phyloP scores from a whole-genome alignment of 1,284 basidiomycete species.

The Cyathus pygmaeus region DNA sequence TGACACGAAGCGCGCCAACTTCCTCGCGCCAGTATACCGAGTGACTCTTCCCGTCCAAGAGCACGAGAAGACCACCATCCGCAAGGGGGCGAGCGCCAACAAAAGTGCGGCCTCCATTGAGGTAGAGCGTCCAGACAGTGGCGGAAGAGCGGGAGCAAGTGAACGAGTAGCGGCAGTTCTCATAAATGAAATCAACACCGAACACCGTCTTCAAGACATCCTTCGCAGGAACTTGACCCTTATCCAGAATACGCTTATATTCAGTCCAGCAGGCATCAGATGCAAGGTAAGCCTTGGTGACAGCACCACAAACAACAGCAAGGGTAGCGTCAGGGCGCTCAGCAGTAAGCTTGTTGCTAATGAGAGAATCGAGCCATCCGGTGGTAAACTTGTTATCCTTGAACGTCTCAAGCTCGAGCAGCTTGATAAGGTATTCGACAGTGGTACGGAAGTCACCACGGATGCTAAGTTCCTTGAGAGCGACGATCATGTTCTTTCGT shows the following conservation, averaged over 20 bases:
- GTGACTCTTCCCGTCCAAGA: constrained; percentile 94
- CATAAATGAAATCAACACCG: constrained; percentile 98
- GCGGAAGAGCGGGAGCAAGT: constrained; percentile 93
- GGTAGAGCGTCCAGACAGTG: constrained; percentile 92
- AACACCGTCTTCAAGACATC: constrained; percentile 98
- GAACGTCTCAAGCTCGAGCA: constrained; percentile 96
- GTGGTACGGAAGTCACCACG: constrained; percentile 99
- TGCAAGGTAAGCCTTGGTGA: constrained; percentile 93
- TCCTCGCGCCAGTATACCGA: constrained; percentile 99
- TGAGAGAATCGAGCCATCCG: constrained; percentile 97
- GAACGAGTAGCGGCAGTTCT: constrained; percentile 95
- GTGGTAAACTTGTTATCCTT: constrained; percentile 98
- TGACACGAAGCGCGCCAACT: constrained; percentile 92
- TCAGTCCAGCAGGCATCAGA: constrained; percentile 91
- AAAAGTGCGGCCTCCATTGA: constrained; percentile 93
- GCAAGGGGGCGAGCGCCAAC: constrained; percentile 92
- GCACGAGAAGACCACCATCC: constrained; percentile 94
- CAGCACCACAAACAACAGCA: constrained; percentile 97
- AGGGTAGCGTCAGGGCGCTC: constrained; percentile 93
- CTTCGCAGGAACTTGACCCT: constrained; percentile 96
- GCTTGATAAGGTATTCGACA: constrained; percentile 98
- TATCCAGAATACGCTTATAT: constrained; percentile 96
- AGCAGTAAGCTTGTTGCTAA: constrained; percentile 95
- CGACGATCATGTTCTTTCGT: constrained; percentile 99
- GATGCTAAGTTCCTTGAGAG: constrained; percentile 97